Conservation (phyloP, 2,329 filamentous ascomycete species). For the Coniochaeta pulveracea region DNA sequence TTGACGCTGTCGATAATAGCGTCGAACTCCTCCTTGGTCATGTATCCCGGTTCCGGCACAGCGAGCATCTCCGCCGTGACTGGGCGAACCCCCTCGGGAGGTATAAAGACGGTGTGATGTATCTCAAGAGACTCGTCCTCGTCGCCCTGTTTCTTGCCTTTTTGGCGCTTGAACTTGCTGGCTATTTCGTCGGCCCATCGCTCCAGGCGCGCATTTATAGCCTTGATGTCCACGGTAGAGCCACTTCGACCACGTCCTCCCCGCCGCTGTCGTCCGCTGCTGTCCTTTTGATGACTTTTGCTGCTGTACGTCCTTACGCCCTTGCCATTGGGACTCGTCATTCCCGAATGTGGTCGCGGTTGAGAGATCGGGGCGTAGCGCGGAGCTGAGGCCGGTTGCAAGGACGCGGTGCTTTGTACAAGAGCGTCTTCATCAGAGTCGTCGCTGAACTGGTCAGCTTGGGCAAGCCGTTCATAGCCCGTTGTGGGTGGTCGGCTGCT, state of each 20-base stretch:
- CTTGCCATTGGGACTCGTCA: slow-evolving; percentile 41
- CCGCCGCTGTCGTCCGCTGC: slow-evolving; percentile 21
- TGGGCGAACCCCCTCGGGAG: slow-evolving; percentile 77
- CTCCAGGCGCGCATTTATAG: slow-evolving; percentile 91
- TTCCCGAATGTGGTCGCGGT: slow-evolving; percentile 47
- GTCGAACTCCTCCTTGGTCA: slow-evolving; percentile 76
- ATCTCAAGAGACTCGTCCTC: slow-evolving; percentile 89
- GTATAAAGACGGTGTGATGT: slow-evolving; percentile 92
- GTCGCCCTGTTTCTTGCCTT: slow-evolving; percentile 59
- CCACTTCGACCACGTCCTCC: slow-evolving; percentile 50
- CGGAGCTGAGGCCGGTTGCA: slow-evolving; percentile 43
- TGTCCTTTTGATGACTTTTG: not conserved
- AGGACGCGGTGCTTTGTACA: slow-evolving; percentile 36
- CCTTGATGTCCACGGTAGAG: slow-evolving; percentile 92
- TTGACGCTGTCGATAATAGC: slow-evolving; percentile 83
- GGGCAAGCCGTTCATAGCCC: slow-evolving; percentile 75
- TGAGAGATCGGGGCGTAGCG: slow-evolving; percentile 55
- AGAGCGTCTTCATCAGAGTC: slow-evolving; percentile 56
- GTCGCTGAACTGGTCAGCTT: slow-evolving; percentile 66
- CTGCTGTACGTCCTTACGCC: slow-evolving; percentile 10
- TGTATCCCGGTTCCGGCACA: slow-evolving; percentile 48
- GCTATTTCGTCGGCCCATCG: slow-evolving; percentile 98
- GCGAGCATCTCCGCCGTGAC: slow-evolving; percentile 66
- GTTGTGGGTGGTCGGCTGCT: slow-evolving; percentile 58
- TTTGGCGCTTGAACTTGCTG: slow-evolving; percentile 84